These are phyloP conservation scores for Eucalyptus microcorys DNA, from an alignment of 345 rosid species.

Conservation along the genomic window DNA sequence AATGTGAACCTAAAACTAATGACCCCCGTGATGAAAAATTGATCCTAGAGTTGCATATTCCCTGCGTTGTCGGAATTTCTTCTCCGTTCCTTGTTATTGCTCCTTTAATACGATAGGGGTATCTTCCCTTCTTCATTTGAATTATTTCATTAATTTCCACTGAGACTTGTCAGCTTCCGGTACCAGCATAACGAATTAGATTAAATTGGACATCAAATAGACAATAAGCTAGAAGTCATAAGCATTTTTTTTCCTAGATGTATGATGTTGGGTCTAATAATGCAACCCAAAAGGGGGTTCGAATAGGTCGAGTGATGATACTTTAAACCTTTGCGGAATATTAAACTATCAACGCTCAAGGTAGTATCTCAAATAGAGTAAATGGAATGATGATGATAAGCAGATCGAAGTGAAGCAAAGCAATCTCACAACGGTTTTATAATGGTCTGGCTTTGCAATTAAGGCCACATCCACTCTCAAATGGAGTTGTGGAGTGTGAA, in stretches of 20 bases:
- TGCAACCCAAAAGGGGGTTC: neutral
- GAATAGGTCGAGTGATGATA: neutral
- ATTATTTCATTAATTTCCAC: neutral
- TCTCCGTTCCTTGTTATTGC: neutral
- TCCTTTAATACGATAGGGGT: neutral
- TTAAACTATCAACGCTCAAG: neutral
- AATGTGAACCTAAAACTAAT: neutral
- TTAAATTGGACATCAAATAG: neutral
- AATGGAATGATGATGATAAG: neutral
- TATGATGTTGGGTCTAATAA: neutral
- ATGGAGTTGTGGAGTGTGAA: too few species aligned
- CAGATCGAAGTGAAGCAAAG: neutral
- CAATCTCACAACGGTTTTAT: neutral
- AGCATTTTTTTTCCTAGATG: neutral
- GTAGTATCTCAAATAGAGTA: neutral
- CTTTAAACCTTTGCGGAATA: neutral
- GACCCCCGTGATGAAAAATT: neutral
- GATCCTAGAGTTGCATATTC: neutral
- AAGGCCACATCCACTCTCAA: neutral
- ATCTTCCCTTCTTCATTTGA: neutral
- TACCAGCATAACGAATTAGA: neutral
- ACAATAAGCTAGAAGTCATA: neutral
- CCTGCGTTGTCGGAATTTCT: neutral
- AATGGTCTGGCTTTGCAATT: neutral
- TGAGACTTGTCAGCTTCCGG: neutral